Conservation (phyloP, 2,329 filamentous ascomycete species). For the Trichoderma harzianum region DNA sequence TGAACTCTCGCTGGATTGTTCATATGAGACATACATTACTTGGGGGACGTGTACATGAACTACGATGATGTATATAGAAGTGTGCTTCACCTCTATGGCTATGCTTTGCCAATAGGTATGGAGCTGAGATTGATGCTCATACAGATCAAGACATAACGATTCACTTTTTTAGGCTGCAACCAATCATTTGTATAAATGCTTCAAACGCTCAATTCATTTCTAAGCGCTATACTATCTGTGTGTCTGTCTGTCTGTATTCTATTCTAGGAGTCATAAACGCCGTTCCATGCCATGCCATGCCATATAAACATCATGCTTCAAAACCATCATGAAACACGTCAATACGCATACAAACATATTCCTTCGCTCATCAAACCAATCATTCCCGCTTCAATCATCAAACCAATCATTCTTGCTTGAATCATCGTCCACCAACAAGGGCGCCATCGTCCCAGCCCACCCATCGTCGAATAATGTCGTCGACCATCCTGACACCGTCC, state of each 20-base stretch:
- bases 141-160: neutral
- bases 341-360: neutral
- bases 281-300: conserved; percentile 1
- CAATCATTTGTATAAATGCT: neutral
- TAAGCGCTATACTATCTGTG: neutral
- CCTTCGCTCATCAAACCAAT: neutral
- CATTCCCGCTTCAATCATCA: neutral
- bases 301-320: conserved; percentile 4
- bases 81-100: too few species aligned
- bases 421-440: conserved; percentile 20
- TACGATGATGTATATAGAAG: too few species aligned
- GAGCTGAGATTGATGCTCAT: neutral
- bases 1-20: too few species aligned
- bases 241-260: neutral
- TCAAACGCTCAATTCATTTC: neutral
- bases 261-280: neutral
- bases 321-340: neutral
- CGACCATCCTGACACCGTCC: conserved; percentile 63
- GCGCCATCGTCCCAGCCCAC: conserved; percentile 70
- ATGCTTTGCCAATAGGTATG: neutral
- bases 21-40: too few species aligned
- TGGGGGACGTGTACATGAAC: too few species aligned
- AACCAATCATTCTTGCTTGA: neutral
- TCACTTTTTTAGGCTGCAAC: neutral
- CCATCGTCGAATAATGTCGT: conserved; percentile 77